Evolutionary conservation across 768 basidiomycete genomes (phyloP).

Genomic region (Tylopilus rubrobrunneus): DNA sequence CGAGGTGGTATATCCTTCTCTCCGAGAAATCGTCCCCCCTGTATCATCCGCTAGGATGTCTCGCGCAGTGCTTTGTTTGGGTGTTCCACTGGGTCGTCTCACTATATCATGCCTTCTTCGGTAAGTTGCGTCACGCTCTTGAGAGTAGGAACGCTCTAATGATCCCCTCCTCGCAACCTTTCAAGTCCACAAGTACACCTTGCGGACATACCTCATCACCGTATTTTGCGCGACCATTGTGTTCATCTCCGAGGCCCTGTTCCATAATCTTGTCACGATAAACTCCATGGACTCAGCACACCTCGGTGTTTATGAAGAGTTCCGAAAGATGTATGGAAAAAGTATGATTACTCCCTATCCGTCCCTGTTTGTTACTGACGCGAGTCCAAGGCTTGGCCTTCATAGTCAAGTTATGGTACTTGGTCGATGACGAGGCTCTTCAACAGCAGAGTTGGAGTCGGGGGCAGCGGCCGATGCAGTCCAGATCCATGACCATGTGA

Average conservation of each 20-base stretch:
- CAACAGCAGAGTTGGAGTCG: not conserved
- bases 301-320: slow-evolving; percentile 17
- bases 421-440: not conserved
- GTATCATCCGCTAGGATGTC: slow-evolving; percentile 24
- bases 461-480: not conserved
- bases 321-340: slow-evolving; percentile 13
- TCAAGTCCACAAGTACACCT: slow-evolving; percentile 13
- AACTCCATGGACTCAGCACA: slow-evolving; percentile 6
- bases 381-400: slow-evolving; percentile 6
- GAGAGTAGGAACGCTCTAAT: not conserved
- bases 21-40: slow-evolving; percentile 17
- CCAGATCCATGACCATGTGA: slow-evolving; percentile 20
- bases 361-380: not conserved
- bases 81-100: slow-evolving; percentile 22
- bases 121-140: not conserved
- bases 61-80: slow-evolving; percentile 23
- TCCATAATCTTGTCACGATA: slow-evolving; percentile 17
- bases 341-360: not conserved
- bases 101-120: slow-evolving; percentile 18
- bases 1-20: slow-evolving; percentile 18
- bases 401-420: slow-evolving; percentile 18
- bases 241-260: slow-evolving; percentile 17
- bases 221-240: slow-evolving; percentile 14
- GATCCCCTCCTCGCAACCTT: not conserved
- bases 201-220: slow-evolving; percentile 17